phyloP scores from a whole-genome alignment of 2,329 filamentous ascomycete species.

The Colletotrichum tropicale region DNA sequence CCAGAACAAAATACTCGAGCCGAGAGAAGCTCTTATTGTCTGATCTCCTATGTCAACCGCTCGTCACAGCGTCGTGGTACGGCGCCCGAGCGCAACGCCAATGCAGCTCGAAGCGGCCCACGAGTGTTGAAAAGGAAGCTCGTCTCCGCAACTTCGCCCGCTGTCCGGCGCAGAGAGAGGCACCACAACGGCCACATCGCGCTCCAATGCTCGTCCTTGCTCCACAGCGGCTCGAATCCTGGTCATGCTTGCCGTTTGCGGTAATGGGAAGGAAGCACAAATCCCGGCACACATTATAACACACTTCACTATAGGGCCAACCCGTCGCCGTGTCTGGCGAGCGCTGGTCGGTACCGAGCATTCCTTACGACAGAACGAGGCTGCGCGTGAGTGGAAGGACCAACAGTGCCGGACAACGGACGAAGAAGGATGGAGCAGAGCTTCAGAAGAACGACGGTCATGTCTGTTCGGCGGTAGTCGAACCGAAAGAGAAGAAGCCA shows the following conservation, averaged over 20 bases:
- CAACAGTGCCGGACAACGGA: background rate
- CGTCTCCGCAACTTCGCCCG: background rate
- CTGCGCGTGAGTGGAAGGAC: background rate
- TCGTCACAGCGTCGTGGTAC: background rate
- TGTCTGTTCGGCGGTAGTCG: slow-evolving; percentile 28
- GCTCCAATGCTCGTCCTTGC: background rate
- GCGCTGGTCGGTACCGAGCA: background rate
- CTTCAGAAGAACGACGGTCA: background rate
- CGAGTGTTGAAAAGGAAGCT: background rate
- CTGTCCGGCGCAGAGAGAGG: background rate
- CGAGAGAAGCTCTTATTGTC: background rate
- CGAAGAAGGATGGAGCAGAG: background rate
- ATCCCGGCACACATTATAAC: background rate
- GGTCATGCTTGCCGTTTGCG: background rate
- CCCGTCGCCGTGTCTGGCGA: background rate
- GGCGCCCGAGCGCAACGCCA: background rate
- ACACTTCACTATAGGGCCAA: background rate
- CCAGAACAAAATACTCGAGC: background rate
- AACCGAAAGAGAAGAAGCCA: slow-evolving; percentile 23
- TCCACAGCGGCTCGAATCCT: background rate
- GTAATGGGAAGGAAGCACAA: background rate
- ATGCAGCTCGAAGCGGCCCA: background rate
- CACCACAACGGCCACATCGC: background rate
- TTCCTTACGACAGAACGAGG: background rate
- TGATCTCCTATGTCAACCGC: background rate